Base-by-base conservation (phyloP, 2,329 filamentous ascomycete species). In the Verticillium longisporum region DNA sequence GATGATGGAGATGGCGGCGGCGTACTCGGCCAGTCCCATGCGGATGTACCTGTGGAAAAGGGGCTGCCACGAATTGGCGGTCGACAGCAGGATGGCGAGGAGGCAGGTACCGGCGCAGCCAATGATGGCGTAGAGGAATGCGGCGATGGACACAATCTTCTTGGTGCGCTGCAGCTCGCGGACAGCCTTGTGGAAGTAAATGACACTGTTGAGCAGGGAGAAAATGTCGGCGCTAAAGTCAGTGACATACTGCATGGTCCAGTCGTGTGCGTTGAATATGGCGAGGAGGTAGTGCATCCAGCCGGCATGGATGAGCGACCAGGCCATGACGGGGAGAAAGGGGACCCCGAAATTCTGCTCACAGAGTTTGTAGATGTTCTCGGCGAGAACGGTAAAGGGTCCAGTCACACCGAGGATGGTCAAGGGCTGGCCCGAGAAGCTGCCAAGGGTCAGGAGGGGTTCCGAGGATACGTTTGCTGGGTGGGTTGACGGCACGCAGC, bases 181-280 rank as follows among this genome's bases (percentile, higher is more conserved):
- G 37, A 86, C 78, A 1, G 85, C 85, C 71, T 88, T 88, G 71
- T 88, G 82, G 67, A 89, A 87, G 72, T 88, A 89, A 65, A 88
- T 88, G 61, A 88, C 81, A 66, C 83, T 86, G 71, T 88, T 88
- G 33, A 88, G 74, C 9, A 89, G 77, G 2, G 84, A 86, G 69
- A 88, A 88, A 60, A 88, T 86, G 69, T 88, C 86, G 54, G 83
- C 85, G 62, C 80, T 86, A 70, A 88, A 88, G 21, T 81, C 84
- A 2, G 86, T 89, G 57, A 89, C 86, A 70, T 88, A 88, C 66
- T 83, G 79, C 86, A 88, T 89, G 0, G 86, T 88, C 83, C 85
- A 88, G 71, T 88, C 85, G 68, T 88, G 85, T 4, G 85, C 86
- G 70, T 88, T 88, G 72, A 88, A 82, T 58, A 88, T 81, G 60